Evolutionary conservation across 441 rosid genomes (phyloP).

Genomic region (Syzygium malaccense): DNA sequence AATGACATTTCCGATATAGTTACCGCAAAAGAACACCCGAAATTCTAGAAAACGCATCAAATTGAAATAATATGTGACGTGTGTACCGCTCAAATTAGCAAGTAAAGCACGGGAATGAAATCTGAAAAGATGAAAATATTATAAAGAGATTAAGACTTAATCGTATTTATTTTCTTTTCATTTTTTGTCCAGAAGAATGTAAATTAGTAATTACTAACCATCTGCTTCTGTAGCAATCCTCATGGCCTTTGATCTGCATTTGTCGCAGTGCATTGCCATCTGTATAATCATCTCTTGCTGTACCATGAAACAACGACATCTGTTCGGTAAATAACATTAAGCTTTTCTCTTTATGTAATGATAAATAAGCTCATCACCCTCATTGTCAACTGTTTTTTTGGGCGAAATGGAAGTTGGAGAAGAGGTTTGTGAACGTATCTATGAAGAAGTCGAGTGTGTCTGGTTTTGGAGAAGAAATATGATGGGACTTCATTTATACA

Average conservation of each 20-base stretch:
- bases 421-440: not conserved
- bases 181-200: not conserved
- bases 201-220: not conserved
- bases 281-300: slow-evolving; percentile 8
- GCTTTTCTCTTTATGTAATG: not conserved
- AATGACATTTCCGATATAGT: not conserved
- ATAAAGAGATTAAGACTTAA: not conserved
- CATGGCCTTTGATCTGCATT: slow-evolving; percentile 1
- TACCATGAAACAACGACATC: not conserved
- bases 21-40: not conserved
- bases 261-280: not conserved
- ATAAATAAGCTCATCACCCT: not conserved
- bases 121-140: not conserved
- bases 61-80: not conserved
- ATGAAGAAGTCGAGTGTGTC: not conserved
- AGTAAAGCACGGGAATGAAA: not conserved
- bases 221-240: not conserved
- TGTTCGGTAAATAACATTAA: not conserved
- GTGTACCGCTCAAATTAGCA: not conserved
- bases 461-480: not conserved
- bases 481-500: not conserved
- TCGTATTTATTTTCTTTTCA: not conserved
- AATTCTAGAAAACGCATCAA: not conserved
- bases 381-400: not conserved
- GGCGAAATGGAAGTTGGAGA: not conserved